Percentiles rank a stretch among this genome's conserved stretches.
phyloP scores from a whole-genome alignment of 2,329 filamentous ascomycete genomes.

The Colletotrichum musae region DNA sequence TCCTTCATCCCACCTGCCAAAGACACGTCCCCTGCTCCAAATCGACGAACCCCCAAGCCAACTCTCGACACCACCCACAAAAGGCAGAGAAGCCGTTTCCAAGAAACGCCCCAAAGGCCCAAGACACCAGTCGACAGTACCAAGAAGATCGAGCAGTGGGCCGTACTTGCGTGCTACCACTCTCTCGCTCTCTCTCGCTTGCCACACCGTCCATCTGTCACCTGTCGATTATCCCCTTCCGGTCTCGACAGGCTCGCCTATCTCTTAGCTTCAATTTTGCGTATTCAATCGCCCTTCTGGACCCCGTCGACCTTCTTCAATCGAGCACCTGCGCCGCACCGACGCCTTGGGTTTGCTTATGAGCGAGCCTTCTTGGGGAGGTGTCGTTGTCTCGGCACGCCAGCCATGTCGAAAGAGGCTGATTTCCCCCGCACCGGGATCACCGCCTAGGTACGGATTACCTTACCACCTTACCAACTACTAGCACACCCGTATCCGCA shows the following conservation, averaged over 20 bases:
- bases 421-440: constrained; percentile 34
- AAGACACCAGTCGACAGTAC: constrained; percentile 14
- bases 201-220: background rate
- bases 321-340: constrained; percentile 5
- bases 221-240: constrained; percentile 10
- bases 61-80: no score
- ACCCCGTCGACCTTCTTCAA: constrained; percentile 21
- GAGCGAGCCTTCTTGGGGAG: constrained; percentile 32
- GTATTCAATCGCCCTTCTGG: constrained; percentile 8
- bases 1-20: constrained; percentile 11
- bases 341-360: background rate
- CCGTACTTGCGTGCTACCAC: background rate
- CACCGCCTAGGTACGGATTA: constrained; percentile 1
- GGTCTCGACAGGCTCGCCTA: constrained; percentile 21
- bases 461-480: no score
- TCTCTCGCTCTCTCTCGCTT: background rate
- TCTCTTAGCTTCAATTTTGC: constrained; percentile 29
- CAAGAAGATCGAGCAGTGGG: constrained; percentile 2
- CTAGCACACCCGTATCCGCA: background rate
- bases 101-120: constrained; percentile 1
- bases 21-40: constrained; percentile 4
- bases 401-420: constrained; percentile 35
- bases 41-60: background rate
- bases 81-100: background rate
- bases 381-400: constrained; percentile 38